Evolutionary conservation across 2,329 filamentous ascomycete species (phyloP).

Genomic region (Trichophyton simii): DNA sequence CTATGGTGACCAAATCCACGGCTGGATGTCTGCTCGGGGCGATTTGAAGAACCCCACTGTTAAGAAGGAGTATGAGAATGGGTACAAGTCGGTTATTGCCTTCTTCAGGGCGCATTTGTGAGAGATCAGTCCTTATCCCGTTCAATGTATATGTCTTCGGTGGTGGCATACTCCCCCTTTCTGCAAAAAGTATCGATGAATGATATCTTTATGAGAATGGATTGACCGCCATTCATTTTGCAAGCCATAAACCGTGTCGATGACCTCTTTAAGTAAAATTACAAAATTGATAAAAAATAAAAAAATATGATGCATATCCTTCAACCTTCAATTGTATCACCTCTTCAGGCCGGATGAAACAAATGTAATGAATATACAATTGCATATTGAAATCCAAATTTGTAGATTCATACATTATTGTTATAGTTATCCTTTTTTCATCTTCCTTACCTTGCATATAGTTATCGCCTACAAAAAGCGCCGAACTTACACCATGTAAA

Average conservation of each 20-base stretch:
- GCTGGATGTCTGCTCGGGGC: constrained; percentile 22
- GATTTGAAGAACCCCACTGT: constrained; percentile 20
- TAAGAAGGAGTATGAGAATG: constrained; percentile 23
- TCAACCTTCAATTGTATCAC: not conserved
- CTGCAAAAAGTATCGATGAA: not conserved
- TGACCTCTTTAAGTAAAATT: not conserved
- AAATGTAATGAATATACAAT: not conserved
- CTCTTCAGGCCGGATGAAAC: not conserved
- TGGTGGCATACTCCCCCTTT: not conserved
- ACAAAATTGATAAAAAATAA: not conserved
- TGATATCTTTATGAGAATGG: not conserved
- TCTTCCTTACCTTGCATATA: not conserved
- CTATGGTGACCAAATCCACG: constrained; percentile 23
- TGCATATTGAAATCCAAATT: not conserved
- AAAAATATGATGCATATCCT: not conserved
- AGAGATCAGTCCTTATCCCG: constrained; percentile 1
- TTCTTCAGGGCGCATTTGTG: constrained; percentile 22
- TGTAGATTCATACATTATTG: not conserved
- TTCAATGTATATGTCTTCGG: not conserved
- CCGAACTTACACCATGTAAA: not conserved
- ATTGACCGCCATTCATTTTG: not conserved
- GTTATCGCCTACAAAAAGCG: not conserved
- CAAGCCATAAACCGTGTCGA: not conserved
- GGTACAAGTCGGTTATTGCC: constrained; percentile 20
- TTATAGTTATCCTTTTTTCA: not conserved